These are phyloP conservation scores for Auriscalpium microsporum DNA, from an alignment of 768 basidiomycete genomes.

Conservation along the genomic window DNA sequence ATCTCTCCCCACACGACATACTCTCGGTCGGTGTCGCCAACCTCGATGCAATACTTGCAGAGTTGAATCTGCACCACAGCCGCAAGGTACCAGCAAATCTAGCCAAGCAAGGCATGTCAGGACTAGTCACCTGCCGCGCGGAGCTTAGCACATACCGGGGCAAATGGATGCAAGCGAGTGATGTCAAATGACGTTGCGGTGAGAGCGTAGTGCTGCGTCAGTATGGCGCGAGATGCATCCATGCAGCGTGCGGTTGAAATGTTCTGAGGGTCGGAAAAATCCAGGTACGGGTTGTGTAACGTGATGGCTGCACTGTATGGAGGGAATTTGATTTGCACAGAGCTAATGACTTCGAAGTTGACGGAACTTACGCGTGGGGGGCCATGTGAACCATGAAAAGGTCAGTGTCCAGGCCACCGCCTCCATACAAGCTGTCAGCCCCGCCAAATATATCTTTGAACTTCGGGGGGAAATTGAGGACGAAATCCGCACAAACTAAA, in stretches of 20 bases:
- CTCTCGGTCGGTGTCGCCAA: conserved; percentile 65
- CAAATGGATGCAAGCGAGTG: conserved; percentile 72
- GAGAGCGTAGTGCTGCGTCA: conserved; percentile 67
- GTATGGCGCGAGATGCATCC: conserved; percentile 64
- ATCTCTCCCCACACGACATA: conserved; percentile 83
- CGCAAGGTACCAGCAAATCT: conserved; percentile 91
- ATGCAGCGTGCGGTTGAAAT: conserved; percentile 67
- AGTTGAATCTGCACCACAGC: conserved; percentile 81
- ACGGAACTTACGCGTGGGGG: conserved; percentile 67
- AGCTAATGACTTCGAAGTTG: conserved; percentile 2
- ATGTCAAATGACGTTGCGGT: conserved; percentile 80
- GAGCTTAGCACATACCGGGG: conserved; percentile 44
- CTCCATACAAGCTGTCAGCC: conserved; percentile 47
- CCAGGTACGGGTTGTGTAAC: conserved; percentile 75
- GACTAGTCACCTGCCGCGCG: not conserved
- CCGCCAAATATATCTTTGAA: conserved; percentile 59
- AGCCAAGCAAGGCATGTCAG: conserved; percentile 5
- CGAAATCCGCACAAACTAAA: conserved; percentile 58
- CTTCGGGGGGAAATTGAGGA: conserved; percentile 60
- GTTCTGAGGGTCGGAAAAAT: conserved; percentile 59
- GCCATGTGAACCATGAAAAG: conserved; percentile 81
- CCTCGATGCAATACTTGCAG: conserved; percentile 81
- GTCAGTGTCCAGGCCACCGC: conserved; percentile 64
- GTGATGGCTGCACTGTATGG: conserved; percentile 71
- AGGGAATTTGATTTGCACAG: conserved; percentile 11